Base-by-base conservation (phyloP, 306 rosid species). In the Canavalia gladiata region DNA sequence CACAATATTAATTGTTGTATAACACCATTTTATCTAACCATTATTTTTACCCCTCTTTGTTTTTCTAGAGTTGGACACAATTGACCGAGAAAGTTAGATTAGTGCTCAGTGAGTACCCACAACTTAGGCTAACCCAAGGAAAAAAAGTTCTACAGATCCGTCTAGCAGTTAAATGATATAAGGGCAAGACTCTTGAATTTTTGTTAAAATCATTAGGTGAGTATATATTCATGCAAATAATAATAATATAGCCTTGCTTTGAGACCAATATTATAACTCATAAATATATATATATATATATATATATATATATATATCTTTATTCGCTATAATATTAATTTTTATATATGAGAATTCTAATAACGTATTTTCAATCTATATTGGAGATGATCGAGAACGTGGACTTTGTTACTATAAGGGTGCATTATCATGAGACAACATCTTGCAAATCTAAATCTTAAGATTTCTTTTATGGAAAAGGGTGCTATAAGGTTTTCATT, bases 121-220 rank as follows among this genome's bases (percentile, higher is more conserved):
- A 90, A 81, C 92, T 95, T 1, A 89, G 56, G 68, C 83, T 90
- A 72, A 91, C 89, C 51, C 95, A 94, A 84, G 98, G 98, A 68
- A 89, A 96, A 68, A 93, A 91, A 87, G 97, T 93, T 72, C 34
- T 95, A 1, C 97, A 95, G 85, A 93, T 95, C 5, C 90, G 99
- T 54, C 99, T 97, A 72, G 87, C 87, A 41, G 91, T 95, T 84
- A 91, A 95, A 87, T 95, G 99, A 97, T 94, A 95, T 90, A 95
- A 95, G 69, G 99, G 99, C 77, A 93, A 87, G 74, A 97, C 99
- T 59, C 91, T 95, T 11, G 95, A 95, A 70, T 95, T 89, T 80
- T 88, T 95, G 87, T 85, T 95, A 1, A 86, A 89, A 85, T 91
- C 99, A 0, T 74, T 92, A 29, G 98, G 98, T 94, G 54, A 72